Conservation (phyloP, 2,329 filamentous ascomycete genomes). For the Clarireedia paspali region DNA sequence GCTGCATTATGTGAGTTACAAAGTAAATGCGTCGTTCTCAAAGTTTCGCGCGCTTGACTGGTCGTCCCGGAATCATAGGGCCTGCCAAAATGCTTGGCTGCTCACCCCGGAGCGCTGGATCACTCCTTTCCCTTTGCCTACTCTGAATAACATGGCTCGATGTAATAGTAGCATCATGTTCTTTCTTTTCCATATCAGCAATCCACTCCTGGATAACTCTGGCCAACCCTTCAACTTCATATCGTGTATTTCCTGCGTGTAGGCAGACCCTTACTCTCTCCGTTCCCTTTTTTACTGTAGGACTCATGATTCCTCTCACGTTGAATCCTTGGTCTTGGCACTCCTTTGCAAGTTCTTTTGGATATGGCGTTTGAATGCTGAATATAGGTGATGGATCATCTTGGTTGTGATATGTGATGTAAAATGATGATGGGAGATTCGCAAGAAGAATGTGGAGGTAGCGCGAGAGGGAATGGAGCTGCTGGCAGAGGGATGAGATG, state of each 20-base stretch:
- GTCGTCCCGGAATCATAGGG: too few species aligned
- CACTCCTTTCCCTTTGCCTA: too few species aligned
- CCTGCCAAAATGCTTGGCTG: too few species aligned
- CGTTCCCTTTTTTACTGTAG: slow-evolving; percentile 56
- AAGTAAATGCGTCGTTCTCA: too few species aligned
- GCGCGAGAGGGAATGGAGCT: background rate
- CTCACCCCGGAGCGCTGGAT: too few species aligned
- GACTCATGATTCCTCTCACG: slow-evolving; percentile 59
- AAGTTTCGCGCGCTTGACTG: too few species aligned
- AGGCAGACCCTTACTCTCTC: slow-evolving; percentile 61
- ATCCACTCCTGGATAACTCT: slow-evolving; percentile 21
- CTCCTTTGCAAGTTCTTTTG: slow-evolving; percentile 48
- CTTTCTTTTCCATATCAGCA: background rate
- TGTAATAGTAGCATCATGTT: background rate
- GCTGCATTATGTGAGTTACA: too few species aligned
- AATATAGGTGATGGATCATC: slow-evolving; percentile 55
- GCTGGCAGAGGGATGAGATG: slow-evolving; percentile 30
- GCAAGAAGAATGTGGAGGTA: slow-evolving; percentile 31
- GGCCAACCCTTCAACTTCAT: slow-evolving; percentile 46
- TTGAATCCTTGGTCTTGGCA: slow-evolving; percentile 54
- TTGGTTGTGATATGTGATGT: slow-evolving; percentile 21
- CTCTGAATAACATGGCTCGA: too few species aligned
- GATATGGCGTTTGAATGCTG: slow-evolving; percentile 49
- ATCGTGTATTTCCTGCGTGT: slow-evolving; percentile 55
- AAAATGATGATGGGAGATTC: slow-evolving; percentile 29